Percentiles rank a stretch among this genome's conserved stretches.
Evolutionary conservation across 257 asterid species (phyloP).

Genomic region (Solanum pimpinellifolium): DNA sequence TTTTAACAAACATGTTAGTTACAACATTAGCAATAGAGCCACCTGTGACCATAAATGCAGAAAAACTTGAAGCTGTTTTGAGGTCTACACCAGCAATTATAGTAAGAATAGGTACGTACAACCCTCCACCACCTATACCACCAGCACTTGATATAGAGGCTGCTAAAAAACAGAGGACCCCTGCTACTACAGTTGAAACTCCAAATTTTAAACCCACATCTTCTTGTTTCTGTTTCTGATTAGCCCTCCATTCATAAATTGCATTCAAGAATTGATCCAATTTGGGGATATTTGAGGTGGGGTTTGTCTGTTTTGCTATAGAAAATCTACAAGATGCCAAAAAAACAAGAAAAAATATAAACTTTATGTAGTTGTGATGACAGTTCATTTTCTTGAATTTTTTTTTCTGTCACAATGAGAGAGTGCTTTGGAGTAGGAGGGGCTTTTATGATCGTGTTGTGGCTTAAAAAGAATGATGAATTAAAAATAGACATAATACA

Average conservation of each 20-base stretch:
- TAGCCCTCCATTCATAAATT: constrained; percentile 11
- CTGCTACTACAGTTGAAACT: constrained; percentile 22
- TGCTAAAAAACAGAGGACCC: constrained; percentile 40
- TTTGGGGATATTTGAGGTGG: background rate
- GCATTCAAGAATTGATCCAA: constrained; percentile 9
- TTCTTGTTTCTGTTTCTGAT: background rate
- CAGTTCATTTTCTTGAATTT: background rate
- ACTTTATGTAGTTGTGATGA: background rate
- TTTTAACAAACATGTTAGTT: constrained; percentile 5
- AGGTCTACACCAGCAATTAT: constrained; percentile 55
- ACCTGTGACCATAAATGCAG: constrained; percentile 80
- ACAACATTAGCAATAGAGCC: constrained; percentile 67
- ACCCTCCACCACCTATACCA: constrained; percentile 84
- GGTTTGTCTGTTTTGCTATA: background rate
- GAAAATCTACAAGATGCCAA: background rate
- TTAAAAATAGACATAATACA: background rate
- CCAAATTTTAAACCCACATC: background rate
- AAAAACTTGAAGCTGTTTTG: constrained; percentile 54
- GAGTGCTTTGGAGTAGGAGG: background rate
- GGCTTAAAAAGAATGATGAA: background rate
- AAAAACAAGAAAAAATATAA: background rate
- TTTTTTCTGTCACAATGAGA: background rate
- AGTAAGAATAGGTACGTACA: constrained; percentile 59
- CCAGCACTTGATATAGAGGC: constrained; percentile 77
- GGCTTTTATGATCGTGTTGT: background rate